Evolutionary conservation across 2,329 filamentous ascomycete species (phyloP), one percentile per base, ranked within the genome.

Genomic region (Aspergillus pseudotamarii): DNA sequence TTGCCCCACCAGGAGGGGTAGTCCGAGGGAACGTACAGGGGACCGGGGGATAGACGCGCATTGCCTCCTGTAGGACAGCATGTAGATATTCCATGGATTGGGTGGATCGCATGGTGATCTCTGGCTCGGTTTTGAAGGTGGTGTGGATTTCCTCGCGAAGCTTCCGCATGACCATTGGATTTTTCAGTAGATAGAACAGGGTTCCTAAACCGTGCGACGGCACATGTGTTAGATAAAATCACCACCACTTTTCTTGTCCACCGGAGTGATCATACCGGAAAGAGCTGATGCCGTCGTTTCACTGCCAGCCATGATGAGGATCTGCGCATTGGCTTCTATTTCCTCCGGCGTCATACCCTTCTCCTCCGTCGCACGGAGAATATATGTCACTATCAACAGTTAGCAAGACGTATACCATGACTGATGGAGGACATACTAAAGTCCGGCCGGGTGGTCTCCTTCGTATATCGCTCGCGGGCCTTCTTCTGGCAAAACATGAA

Each of bases 311-410:
- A 54, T 6, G 34, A 60, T 36, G 50, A 63, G 12, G 36, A 28
- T 26, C 11, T 50, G 8, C 11, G 21, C 46, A 28, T 50, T 50
- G 46, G 11, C 46, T 12, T 10, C 23, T 9, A 50, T 50, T 28
- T 50, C 46, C 11, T 50, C 46, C 4, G 21, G 23, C 21, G 46
- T 50, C 46, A 57, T 60, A 16, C 50, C 58, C 8, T 66, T 64
- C 9, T 12, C 46, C 1, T 50, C 46, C 10, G 11, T 50, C 1
- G 11, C 11, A 19, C 46, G 46, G 11, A 59, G 41, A 5, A 68
- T 34, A 0, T 59, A 45, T 0, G 45, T 12, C 9, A 57, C 32
- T 34, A 12, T 34, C 2, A 5, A 12, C 10, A 12, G 10, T 34
- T 34, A 34, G 11, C 2, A 12, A 34, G 10, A 34, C 32, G 2